These are phyloP conservation scores for Sanghuangporus sanghuang DNA, from an alignment of 1,284 basidiomycete species.

Conservation along the genomic window DNA sequence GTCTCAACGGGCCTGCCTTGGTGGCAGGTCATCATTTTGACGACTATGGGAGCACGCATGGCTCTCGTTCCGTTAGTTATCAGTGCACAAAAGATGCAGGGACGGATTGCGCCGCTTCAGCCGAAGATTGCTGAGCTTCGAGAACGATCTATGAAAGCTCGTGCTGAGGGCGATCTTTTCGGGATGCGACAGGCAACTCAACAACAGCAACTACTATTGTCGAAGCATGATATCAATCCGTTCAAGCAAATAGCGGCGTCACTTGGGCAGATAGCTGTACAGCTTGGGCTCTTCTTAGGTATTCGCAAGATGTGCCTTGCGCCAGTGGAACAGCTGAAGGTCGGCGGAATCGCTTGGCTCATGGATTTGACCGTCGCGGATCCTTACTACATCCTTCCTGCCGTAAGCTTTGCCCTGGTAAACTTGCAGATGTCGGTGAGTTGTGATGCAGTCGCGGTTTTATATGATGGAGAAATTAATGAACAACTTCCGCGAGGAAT, in stretches of 20 bases:
- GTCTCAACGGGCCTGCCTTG: slow-evolving; percentile 75
- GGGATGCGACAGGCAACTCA: slow-evolving; percentile 49
- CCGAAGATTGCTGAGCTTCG: slow-evolving; percentile 55
- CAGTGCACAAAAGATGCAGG: slow-evolving; percentile 59
- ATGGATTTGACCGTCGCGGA: slow-evolving; percentile 77
- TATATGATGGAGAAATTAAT: neutral
- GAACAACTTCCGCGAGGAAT: slow-evolving; percentile 10
- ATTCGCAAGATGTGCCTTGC: slow-evolving; percentile 67
- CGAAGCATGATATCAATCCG: slow-evolving; percentile 68
- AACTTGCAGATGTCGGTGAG: slow-evolving; percentile 71
- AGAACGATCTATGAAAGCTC: slow-evolving; percentile 38
- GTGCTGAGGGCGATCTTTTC: slow-evolving; percentile 42
- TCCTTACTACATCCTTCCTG: slow-evolving; percentile 76
- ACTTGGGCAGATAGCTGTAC: slow-evolving; percentile 73
- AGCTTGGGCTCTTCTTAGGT: slow-evolving; percentile 84
- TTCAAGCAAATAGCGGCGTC: slow-evolving; percentile 53
- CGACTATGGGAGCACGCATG: slow-evolving; percentile 66
- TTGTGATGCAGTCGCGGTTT: slow-evolving; percentile 6
- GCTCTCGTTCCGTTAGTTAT: slow-evolving; percentile 70
- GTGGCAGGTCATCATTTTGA: slow-evolving; percentile 79
- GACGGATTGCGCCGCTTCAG: slow-evolving; percentile 63
- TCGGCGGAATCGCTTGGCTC: slow-evolving; percentile 76
- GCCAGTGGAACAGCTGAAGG: slow-evolving; percentile 68
- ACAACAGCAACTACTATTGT: slow-evolving; percentile 60
- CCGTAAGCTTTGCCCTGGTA: slow-evolving; percentile 57